These are phyloP conservation scores for Rhipidocladum racemiflorum DNA, from an alignment of 176 grass and related monocot genomes.

Conservation along the genomic window DNA sequence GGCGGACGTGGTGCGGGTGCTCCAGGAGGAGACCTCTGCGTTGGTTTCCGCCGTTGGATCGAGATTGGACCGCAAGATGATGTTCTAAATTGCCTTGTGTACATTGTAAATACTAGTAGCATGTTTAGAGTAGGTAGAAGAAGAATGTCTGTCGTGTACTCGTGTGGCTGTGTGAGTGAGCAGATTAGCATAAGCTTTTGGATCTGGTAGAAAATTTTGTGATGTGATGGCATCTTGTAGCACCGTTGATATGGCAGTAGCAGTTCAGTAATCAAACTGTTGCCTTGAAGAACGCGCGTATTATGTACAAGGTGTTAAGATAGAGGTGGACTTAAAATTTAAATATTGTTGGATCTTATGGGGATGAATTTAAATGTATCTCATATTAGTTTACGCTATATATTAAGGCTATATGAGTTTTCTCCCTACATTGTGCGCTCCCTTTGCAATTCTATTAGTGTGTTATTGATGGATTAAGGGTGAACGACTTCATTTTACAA, in stretches of 20 bases:
- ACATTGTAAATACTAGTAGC: slow-evolving; percentile 33
- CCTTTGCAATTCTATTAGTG: too few relatives aligned
- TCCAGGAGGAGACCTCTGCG: slow-evolving; percentile 47
- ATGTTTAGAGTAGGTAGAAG: slow-evolving; percentile 23
- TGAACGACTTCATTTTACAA: too few relatives aligned
- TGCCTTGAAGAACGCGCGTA: neutral
- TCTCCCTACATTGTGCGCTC: too few relatives aligned
- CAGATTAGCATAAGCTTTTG: neutral
- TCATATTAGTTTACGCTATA: too few relatives aligned
- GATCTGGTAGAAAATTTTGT: slow-evolving; percentile 42
- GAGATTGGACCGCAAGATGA: slow-evolving; percentile 30
- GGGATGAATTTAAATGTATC: too few relatives aligned
- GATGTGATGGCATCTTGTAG: slow-evolving; percentile 24
- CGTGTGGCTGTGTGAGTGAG: neutral
- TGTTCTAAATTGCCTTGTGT: neutral
- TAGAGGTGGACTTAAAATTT: too few relatives aligned
- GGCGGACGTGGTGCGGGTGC: slow-evolving; percentile 55
- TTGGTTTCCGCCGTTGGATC: slow-evolving; percentile 22
- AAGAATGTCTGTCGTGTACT: neutral
- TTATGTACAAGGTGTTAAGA: slow-evolving; percentile 28
- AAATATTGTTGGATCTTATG: too few relatives aligned
- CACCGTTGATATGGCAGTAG: neutral
- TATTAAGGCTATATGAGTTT: too few relatives aligned
- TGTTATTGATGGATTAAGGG: too few relatives aligned
- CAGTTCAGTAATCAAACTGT: slow-evolving; percentile 13